Base-by-base conservation (phyloP, 2,329 filamentous ascomycete genomes). In the Fusarium devonianum region DNA sequence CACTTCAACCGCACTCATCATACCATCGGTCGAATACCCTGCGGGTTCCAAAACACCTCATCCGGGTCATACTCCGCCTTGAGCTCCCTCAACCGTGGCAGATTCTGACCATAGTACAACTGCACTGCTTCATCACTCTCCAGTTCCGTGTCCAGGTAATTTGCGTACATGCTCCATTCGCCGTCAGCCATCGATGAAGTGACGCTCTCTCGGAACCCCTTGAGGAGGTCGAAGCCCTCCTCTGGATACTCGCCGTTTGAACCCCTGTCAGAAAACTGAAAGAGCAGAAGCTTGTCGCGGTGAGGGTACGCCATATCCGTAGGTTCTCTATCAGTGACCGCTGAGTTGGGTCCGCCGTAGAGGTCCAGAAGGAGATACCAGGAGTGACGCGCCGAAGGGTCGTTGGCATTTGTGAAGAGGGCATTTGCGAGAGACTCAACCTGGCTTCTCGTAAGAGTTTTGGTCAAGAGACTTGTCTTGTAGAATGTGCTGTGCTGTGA, bases 261-360 rank as follows among this genome's bases (percentile, higher is more conserved):
- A 1, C 66, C 68, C 1, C 72, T 63, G 56, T 81, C 78, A 14
- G 75, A 73, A 43, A 81, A 74, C 60, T 83, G 77, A 38, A 75
- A 79, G 2, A 83, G 74, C 2, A 80, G 72, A 13, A 82, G 72
- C 61, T 76, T 73, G 41, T 75, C 69, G 18, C 72, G 73, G 56
- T 76, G 73, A 0, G 68, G 63, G 56, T 73, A 78, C 2, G 75
- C 67, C 1, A 71, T 71, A 7, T 61, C 59, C 7, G 63, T 21
- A 1, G 53, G 48, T 0, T 54, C 19, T 2, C 70, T 34, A 1
- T 66, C 53, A 2, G 71, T 60, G 25, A 76, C 63, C 51, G 68
- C 72, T 1, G 74, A 73, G 56, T 72, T 72, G 22, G 53, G 44
- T 3, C 69, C 71, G 39, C 68, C 68, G 16, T 68, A 67, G 34